Evolutionary conservation across 257 asterid species (phyloP).

Genomic region (Oldenlandia corymbosa): DNA sequence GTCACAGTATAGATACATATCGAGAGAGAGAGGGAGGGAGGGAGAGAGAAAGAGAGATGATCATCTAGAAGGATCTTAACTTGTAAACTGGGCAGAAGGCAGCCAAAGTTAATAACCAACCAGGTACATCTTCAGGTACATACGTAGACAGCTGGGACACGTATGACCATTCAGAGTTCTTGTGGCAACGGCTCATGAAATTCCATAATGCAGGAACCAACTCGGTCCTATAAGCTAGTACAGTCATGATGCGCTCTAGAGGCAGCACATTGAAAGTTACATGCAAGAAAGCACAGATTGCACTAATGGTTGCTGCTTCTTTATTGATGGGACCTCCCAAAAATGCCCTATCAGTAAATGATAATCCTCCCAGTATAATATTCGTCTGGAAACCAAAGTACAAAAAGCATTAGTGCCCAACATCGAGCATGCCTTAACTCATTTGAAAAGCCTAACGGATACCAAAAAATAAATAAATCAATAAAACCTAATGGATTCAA

Average conservation of each 20-base stretch:
- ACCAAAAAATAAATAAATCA: too few relatives aligned
- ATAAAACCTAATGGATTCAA: background rate
- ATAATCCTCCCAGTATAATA: constrained; percentile 54
- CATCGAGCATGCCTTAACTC: constrained; percentile 13
- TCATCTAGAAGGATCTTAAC: constrained; percentile 40
- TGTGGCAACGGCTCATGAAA: constrained; percentile 79
- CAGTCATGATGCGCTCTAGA: constrained; percentile 82
- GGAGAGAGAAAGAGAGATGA: constrained; percentile 6
- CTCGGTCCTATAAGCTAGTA: constrained; percentile 88
- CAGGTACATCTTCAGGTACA: constrained; percentile 67
- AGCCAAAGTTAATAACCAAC: constrained; percentile 83
- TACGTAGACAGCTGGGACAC: constrained; percentile 62
- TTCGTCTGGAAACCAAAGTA: constrained; percentile 53
- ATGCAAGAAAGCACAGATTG: constrained; percentile 83
- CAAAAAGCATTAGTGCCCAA: constrained; percentile 4
- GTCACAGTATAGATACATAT: background rate
- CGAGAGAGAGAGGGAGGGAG: background rate
- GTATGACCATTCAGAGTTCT: constrained; percentile 69
- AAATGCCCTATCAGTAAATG: constrained; percentile 33
- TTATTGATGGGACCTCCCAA: constrained; percentile 43
- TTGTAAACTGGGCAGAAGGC: constrained; percentile 96
- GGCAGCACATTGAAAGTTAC: constrained; percentile 73
- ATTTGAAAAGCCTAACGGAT: background rate
- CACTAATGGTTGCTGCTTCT: constrained; percentile 75
- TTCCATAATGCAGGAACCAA: constrained; percentile 80